Conservation (phyloP, 2,329 filamentous ascomycete genomes). For the Aureobasidium uvarum region DNA sequence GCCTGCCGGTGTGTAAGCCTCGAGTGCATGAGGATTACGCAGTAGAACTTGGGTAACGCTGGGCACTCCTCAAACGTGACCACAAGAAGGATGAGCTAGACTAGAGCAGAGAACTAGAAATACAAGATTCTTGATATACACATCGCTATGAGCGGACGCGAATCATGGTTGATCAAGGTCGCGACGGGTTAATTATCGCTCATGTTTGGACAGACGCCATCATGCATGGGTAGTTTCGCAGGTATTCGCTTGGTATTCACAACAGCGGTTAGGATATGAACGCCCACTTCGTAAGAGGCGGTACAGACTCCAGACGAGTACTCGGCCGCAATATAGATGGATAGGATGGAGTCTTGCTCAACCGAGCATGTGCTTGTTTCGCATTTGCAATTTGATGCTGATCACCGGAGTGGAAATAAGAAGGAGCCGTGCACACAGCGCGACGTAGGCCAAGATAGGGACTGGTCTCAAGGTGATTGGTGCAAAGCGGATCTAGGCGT, state of each 20-base stretch:
- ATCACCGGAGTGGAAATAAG: slow-evolving; percentile 11
- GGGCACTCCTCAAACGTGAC: background rate
- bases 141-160: background rate
- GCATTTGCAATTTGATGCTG: slow-evolving; percentile 13
- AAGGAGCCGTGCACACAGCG: background rate
- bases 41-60: background rate
- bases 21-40: background rate
- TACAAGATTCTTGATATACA: background rate
- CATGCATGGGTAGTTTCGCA: background rate
- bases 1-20: slow-evolving; percentile 24
- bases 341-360: background rate
- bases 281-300: slow-evolving; percentile 7
- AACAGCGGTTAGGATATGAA: background rate
- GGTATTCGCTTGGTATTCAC: background rate
- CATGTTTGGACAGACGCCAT: background rate
- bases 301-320: background rate
- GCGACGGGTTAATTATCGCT: background rate
- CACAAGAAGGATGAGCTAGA: background rate
- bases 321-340: background rate
- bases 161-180: background rate
- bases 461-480: background rate
- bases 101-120: background rate
- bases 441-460: slow-evolving; percentile 12
- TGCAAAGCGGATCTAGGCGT: background rate
- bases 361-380: background rate